Evolutionary conservation across 805 yeast species (phyloP).

Genomic region (Clavispora santaluciae): DNA sequence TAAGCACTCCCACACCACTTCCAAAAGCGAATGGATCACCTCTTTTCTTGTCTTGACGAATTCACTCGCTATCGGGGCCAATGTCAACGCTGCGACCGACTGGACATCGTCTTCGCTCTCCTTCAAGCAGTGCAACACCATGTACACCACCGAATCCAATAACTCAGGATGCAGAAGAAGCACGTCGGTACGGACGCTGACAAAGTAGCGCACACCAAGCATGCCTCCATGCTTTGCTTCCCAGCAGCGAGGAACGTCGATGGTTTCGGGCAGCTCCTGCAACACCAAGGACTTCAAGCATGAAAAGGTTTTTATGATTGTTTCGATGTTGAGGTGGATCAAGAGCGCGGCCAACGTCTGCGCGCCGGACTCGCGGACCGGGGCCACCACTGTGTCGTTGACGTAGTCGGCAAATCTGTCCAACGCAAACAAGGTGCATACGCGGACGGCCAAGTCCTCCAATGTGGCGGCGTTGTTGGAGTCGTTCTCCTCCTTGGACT

Average conservation of each 20-base stretch:
- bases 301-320: conserved; percentile 57
- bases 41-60: conserved; percentile 64
- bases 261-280: conserved; percentile 50
- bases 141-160: conserved; percentile 67
- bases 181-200: conserved; percentile 81
- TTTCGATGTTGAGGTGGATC: conserved; percentile 60
- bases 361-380: conserved; percentile 95
- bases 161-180: conserved; percentile 53
- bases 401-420: conserved; percentile 97
- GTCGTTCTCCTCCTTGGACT: conserved; percentile 57
- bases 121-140: conserved; percentile 80
- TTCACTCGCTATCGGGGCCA: conserved; percentile 84
- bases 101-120: conserved; percentile 92
- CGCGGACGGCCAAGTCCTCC: conserved; percentile 82
- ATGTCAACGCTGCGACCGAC: conserved; percentile 90
- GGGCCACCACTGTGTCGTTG: conserved; percentile 96
- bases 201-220: conserved; percentile 88
- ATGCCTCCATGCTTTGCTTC: conserved; percentile 98
- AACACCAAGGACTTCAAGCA: conserved; percentile 65
- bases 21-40: conserved; percentile 44
- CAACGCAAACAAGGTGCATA: conserved; percentile 81
- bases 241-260: conserved; percentile 61
- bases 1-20: conserved; percentile 87
- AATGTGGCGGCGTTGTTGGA: conserved; percentile 60
- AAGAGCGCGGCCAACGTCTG: conserved; percentile 89